Evolutionary conservation across 371 early-diverging fungal species (phyloP).

Genomic region (Rhizomucor miehei): DNA sequence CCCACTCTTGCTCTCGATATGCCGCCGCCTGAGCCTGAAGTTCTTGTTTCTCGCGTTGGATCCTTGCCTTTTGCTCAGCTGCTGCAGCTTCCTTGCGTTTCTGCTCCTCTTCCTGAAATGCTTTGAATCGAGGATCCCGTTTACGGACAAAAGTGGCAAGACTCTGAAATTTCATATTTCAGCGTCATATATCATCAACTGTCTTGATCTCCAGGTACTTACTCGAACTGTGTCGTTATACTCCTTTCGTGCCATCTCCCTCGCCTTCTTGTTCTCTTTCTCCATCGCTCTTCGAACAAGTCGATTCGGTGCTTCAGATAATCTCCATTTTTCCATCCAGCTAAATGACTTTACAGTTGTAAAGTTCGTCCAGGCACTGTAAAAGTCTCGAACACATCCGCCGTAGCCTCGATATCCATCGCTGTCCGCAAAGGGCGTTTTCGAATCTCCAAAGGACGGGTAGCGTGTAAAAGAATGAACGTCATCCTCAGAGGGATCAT

Average conservation of each 20-base stretch:
- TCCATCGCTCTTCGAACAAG: constrained; percentile 83
- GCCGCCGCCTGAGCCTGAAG: constrained; percentile 45
- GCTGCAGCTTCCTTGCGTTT: constrained; percentile 50
- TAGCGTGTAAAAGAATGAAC: constrained; percentile 33
- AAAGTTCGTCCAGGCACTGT: constrained; percentile 77
- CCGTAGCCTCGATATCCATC: constrained; percentile 38
- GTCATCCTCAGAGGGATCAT: constrained; percentile 39
- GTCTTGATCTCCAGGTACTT: constrained; percentile 12
- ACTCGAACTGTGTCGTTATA: constrained; percentile 83
- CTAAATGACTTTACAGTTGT: constrained; percentile 77
- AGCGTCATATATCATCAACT: not conserved
- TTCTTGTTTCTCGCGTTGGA: constrained; percentile 52
- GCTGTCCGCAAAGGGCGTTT: constrained; percentile 47
- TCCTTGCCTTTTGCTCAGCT: constrained; percentile 51
- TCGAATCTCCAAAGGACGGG: constrained; percentile 61
- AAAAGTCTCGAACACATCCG: constrained; percentile 62
- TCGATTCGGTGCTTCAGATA: constrained; percentile 84
- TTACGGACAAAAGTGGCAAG: constrained; percentile 62
- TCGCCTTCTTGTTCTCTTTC: constrained; percentile 85
- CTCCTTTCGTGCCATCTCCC: constrained; percentile 80
- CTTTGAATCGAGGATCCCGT: constrained; percentile 76
- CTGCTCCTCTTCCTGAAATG: constrained; percentile 47
- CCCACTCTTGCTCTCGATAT: constrained; percentile 66
- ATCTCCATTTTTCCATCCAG: constrained; percentile 87
- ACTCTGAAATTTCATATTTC: constrained; percentile 20